Conservation (phyloP, 1,139 yeast genomes). For the Maudiozyma humilis region DNA sequence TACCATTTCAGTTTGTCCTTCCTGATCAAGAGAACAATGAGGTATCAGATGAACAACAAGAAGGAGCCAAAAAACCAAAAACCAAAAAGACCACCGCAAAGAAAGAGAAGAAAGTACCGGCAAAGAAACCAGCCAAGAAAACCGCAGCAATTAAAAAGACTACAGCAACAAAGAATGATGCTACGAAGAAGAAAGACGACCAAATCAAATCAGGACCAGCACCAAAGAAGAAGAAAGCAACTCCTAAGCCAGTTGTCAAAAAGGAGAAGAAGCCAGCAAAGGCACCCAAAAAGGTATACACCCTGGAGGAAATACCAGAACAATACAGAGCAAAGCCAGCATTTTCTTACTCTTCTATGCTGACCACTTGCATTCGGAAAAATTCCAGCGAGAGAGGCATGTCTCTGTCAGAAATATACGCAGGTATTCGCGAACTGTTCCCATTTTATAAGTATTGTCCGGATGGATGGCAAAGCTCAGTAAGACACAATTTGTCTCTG, state of each 20-base stretch:
- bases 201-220: slow-evolving; percentile 14
- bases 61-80: slow-evolving; percentile 3
- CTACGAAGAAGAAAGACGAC: slow-evolving; percentile 12
- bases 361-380: slow-evolving; percentile 67
- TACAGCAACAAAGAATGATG: slow-evolving; percentile 17
- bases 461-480: slow-evolving; percentile 96
- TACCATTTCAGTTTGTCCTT: slow-evolving; percentile 74
- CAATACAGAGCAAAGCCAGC: slow-evolving; percentile 79
- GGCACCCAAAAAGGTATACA: slow-evolving; percentile 52
- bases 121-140: slow-evolving; percentile 10
- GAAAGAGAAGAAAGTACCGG: slow-evolving; percentile 5
- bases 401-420: slow-evolving; percentile 78
- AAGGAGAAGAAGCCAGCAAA: slow-evolving; percentile 43
- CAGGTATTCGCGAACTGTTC: slow-evolving; percentile 74
- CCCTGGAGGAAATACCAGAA: slow-evolving; percentile 75
- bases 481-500: slow-evolving; percentile 76
- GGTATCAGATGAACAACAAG: slow-evolving; percentile 1
- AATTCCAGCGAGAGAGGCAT: slow-evolving; percentile 61
- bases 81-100: slow-evolving; percentile 8
- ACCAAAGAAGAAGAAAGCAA: slow-evolving; percentile 9
- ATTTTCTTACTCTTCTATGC: slow-evolving; percentile 67
- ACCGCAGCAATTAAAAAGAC: slow-evolving; percentile 12
- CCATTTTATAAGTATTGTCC: slow-evolving; percentile 91
- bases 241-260: slow-evolving; percentile 9
- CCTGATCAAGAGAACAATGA: slow-evolving; percentile 40